phyloP scores from a whole-genome alignment of 2,329 filamentous ascomycete genomes.

The Pseudovirgaria hyperparasitica region DNA sequence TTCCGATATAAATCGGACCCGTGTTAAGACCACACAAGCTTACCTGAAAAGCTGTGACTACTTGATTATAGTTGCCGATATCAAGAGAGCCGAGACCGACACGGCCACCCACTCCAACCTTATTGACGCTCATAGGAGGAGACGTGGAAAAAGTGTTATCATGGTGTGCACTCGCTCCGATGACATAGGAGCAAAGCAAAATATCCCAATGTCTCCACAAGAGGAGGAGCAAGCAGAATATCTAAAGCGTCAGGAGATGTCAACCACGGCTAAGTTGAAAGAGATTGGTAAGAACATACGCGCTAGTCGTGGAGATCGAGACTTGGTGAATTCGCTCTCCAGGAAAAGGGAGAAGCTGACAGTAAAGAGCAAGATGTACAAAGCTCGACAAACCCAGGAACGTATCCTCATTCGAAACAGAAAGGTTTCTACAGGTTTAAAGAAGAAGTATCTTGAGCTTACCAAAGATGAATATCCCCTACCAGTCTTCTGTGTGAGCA shows the following conservation, averaged over 20 bases:
- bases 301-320: not conserved
- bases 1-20: slow-evolving; percentile 8
- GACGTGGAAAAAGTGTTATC: slow-evolving; percentile 10
- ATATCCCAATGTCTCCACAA: not conserved
- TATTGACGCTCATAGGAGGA: slow-evolving; percentile 8
- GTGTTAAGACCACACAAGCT: slow-evolving; percentile 4
- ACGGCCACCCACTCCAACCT: slow-evolving; percentile 5
- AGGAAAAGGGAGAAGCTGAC: slow-evolving; percentile 1
- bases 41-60: slow-evolving; percentile 11
- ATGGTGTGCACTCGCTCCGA: slow-evolving; percentile 11
- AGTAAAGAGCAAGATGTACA: not conserved
- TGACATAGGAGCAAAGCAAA: slow-evolving; percentile 1
- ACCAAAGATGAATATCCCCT: slow-evolving; percentile 6
- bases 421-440: slow-evolving; percentile 4
- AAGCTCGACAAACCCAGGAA: not conserved
- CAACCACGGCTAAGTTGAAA: not conserved
- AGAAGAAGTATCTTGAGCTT: slow-evolving; percentile 7
- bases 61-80: slow-evolving; percentile 10
- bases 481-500: slow-evolving; percentile 11
- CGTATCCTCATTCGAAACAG: slow-evolving; percentile 6
- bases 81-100: slow-evolving; percentile 8
- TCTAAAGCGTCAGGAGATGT: not conserved
- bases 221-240: not conserved
- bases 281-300: not conserved
- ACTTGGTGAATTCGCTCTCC: not conserved